Conservation (phyloP, 768 basidiomycete species). For the Boletellus emodensis region DNA sequence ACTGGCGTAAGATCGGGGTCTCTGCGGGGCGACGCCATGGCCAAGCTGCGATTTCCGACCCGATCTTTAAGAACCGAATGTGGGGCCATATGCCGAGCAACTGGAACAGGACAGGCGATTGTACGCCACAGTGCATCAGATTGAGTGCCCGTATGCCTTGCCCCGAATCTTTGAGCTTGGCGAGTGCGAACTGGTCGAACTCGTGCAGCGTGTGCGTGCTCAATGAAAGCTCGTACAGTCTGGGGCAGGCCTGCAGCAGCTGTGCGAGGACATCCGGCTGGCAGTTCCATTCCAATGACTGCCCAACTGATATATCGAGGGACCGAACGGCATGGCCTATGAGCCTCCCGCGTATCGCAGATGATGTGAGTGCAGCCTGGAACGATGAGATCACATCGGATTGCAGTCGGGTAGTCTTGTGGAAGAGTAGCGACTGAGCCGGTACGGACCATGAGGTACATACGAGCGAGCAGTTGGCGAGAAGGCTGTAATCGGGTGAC, state of each 20-base stretch:
- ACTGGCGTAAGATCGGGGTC: conserved; percentile 7
- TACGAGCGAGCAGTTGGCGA: conserved; percentile 24
- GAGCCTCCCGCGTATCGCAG: conserved; percentile 12
- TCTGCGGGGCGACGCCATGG: conserved; percentile 28
- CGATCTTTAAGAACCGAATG: conserved; percentile 37
- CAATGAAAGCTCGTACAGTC: conserved; percentile 34
- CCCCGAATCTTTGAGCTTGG: conserved; percentile 21
- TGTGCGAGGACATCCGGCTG: conserved; percentile 9
- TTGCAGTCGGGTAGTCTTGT: conserved; percentile 10
- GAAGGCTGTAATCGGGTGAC: conserved; percentile 13
- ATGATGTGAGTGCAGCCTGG: conserved; percentile 11
- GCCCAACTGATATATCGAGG: conserved; percentile 21
- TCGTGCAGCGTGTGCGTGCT: conserved; percentile 24
- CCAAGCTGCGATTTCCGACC: conserved; percentile 34
- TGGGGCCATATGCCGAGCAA: conserved; percentile 37
- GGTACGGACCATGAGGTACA: conserved; percentile 26
- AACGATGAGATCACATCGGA: conserved; percentile 7
- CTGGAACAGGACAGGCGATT: conserved; percentile 43
- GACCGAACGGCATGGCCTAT: conserved; percentile 19
- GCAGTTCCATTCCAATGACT: conserved; percentile 1
- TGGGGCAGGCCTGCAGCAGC: conserved; percentile 26
- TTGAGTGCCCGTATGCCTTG: conserved; percentile 31
- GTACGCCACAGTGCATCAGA: conserved; percentile 34
- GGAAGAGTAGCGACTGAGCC: conserved; percentile 31
- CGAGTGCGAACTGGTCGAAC: conserved; percentile 26